Evolutionary conservation across 495 filamentous ascomycete genomes (phyloP).

Genomic region (Penicillium atrosanguineum): DNA sequence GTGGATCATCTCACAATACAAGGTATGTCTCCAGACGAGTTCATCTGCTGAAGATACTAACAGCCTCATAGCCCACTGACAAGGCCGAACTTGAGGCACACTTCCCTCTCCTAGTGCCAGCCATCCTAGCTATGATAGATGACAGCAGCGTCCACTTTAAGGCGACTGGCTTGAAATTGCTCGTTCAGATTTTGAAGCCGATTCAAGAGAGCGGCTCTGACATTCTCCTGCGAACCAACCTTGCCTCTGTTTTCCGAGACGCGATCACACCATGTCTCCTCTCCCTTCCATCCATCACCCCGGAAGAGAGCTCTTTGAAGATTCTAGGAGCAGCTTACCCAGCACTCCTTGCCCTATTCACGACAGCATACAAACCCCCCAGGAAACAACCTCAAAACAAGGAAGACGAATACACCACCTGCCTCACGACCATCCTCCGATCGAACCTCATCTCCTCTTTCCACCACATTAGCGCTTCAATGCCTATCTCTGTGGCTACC

Average conservation of each 20-base stretch:
- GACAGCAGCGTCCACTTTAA: slow-evolving; percentile 58
- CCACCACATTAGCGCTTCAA: slow-evolving; percentile 47
- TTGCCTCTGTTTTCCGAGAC: slow-evolving; percentile 76
- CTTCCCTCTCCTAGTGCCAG: slow-evolving; percentile 83
- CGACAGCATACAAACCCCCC: slow-evolving; percentile 32
- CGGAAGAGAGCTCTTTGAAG: slow-evolving; percentile 63
- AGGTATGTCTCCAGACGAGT: slow-evolving; percentile 15
- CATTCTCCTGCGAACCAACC: slow-evolving; percentile 68
- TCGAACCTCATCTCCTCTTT: slow-evolving; percentile 46
- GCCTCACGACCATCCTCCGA: slow-evolving; percentile 33
- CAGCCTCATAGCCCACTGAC: slow-evolving; percentile 21
- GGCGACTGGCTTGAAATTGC: slow-evolving; percentile 56
- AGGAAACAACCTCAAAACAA: slow-evolving; percentile 10
- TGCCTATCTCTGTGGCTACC: slow-evolving; percentile 43
- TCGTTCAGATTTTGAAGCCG: slow-evolving; percentile 59
- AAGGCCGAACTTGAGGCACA: slow-evolving; percentile 43
- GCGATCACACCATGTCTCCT: slow-evolving; percentile 70
- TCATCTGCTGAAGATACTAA: slow-evolving; percentile 3
- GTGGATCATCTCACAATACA: slow-evolving; percentile 59
- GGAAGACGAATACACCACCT: slow-evolving; percentile 19
- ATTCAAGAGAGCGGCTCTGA: slow-evolving; percentile 44
- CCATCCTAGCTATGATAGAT: slow-evolving; percentile 77
- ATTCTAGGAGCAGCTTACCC: slow-evolving; percentile 67
- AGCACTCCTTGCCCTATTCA: slow-evolving; percentile 58
- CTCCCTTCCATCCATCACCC: slow-evolving; percentile 76